Conservation (phyloP, 768 basidiomycete genomes). For the Psilocybe tampanensis region DNA sequence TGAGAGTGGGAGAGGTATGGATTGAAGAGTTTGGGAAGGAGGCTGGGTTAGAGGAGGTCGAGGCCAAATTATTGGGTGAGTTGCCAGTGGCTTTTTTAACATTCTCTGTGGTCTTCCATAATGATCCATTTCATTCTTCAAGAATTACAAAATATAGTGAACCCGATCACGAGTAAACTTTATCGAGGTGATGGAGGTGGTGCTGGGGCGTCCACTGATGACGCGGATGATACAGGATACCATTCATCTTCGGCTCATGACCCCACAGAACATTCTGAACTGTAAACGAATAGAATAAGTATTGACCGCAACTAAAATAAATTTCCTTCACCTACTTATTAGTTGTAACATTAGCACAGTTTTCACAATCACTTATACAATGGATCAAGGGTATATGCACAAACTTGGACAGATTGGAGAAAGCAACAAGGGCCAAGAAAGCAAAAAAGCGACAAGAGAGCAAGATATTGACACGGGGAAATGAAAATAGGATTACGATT, state of each 20-base stretch:
- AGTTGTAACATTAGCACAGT: no score
- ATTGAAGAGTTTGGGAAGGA: slow-evolving; percentile 65
- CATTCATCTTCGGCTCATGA: not conserved
- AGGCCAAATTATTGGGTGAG: slow-evolving; percentile 67
- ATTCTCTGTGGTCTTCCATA: not conserved
- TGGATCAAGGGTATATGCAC: no score
- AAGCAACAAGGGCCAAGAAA: no score
- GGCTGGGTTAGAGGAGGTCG: slow-evolving; percentile 73
- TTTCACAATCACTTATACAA: no score
- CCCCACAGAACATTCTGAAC: slow-evolving; percentile 14
- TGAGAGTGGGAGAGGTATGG: slow-evolving; percentile 79
- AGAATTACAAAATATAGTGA: slow-evolving; percentile 25
- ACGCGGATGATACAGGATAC: not conserved
- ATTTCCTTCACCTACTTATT: no score
- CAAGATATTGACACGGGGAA: no score
- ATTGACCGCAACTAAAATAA: no score
- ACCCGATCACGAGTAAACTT: slow-evolving; percentile 28
- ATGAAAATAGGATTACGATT: no score
- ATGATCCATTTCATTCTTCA: slow-evolving; percentile 1
- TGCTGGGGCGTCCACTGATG: not conserved
- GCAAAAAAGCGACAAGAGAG: no score
- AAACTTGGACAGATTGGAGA: no score
- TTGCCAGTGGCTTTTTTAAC: slow-evolving; percentile 8
- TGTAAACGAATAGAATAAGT: not conserved
- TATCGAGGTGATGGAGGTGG: slow-evolving; percentile 14